phyloP scores from a whole-genome alignment of 2,329 filamentous ascomycete species.

The Talaromyces amestolkiae region DNA sequence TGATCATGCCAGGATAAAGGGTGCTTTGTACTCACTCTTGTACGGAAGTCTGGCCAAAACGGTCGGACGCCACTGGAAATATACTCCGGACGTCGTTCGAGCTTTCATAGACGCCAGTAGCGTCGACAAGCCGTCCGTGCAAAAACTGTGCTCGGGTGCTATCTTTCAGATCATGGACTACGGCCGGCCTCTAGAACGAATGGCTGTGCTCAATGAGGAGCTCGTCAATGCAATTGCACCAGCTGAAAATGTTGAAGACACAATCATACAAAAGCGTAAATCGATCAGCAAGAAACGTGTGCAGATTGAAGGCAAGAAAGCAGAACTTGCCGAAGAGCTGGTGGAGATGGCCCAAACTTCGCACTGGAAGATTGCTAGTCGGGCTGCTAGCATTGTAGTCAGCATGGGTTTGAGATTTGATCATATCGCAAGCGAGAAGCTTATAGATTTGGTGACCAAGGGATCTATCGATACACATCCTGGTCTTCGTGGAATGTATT shows the following conservation, averaged over 20 bases:
- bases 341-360: conserved; percentile 72
- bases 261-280: conserved; percentile 60
- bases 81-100: conserved; percentile 83
- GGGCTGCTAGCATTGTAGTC: conserved; percentile 85
- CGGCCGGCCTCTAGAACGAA: conserved; percentile 79
- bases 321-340: conserved; percentile 74
- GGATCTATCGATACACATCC: conserved; percentile 91
- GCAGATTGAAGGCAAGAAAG: conserved; percentile 80
- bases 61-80: conserved; percentile 88
- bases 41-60: conserved; percentile 88
- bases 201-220: conserved; percentile 74
- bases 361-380: conserved; percentile 94
- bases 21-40: conserved; percentile 83
- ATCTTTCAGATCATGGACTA: conserved; percentile 89
- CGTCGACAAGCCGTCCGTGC: conserved; percentile 91
- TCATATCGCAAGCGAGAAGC: conserved; percentile 73
- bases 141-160: conserved; percentile 77
- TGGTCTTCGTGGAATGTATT: conserved; percentile 75
- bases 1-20: conserved; percentile 91
- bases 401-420: conserved; percentile 92
- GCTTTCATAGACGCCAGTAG: conserved; percentile 86
- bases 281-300: conserved; percentile 72
- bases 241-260: conserved; percentile 58
- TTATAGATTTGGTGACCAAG: conserved; percentile 76
- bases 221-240: conserved; percentile 72